Base-by-base conservation (phyloP, 192 early-diverging fungal species). In the Coemansia sp. region DNA sequence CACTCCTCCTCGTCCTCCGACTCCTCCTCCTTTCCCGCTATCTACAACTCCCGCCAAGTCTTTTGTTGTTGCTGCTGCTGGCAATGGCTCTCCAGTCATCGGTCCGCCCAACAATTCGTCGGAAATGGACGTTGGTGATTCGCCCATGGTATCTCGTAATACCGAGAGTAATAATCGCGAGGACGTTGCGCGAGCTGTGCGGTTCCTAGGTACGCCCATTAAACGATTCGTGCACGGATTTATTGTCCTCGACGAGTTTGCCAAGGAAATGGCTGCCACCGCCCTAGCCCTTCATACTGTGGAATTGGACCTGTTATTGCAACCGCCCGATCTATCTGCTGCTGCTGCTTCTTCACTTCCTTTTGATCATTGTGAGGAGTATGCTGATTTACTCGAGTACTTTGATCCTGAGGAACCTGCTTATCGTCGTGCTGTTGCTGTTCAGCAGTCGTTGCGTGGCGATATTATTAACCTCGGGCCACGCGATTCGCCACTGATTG, bases 231-330 rank as follows among this genome's bases (percentile, higher is more conserved):
- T 89, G 6, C 74, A 87, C 39, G 80, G 83, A 2, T 87, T 81
- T 53, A 87, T 89, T 53, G 84, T 89, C 4, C 60, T 89, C 2
- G 84, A 89, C 64, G 86, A 87, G 39, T 89, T 89, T 60, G 87
- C 84, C 54, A 89, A 89, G 64, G 87, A 89, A 62, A 70, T 89
- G 59, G 86, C 86, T 1, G 86, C 86, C 0, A 77, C 79, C 0
- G 84, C 85, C 1, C 64, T 89, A 35, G 87, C 86, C 10, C 58
- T 82, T 19, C 86, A 89, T 31, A 71, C 64, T 11, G 22, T 77
- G 35, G 80, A 81, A 42, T 45, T 76, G 20, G 79, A 81, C 8
- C 20, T n/a, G n/a, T n/a, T n/a, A n/a, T n/a, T n/a, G n/a, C n/a
- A n/a, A n/a, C n/a, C n/a, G n/a, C n/a, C n/a, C n/a, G n/a, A n/a